Evolutionary conservation across 345 rosid species (phyloP).

Genomic region (Lumnitzera littorea): DNA sequence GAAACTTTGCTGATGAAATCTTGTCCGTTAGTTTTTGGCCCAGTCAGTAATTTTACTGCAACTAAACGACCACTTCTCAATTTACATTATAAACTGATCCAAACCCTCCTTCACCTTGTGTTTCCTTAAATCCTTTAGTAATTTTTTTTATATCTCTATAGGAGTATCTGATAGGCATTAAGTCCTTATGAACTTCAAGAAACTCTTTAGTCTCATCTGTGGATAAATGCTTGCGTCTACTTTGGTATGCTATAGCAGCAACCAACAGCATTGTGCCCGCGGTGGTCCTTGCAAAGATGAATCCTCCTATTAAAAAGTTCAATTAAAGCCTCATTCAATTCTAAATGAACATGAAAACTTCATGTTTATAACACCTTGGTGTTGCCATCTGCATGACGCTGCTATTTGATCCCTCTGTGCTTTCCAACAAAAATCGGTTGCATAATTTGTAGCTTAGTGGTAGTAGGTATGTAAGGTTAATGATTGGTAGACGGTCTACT

Average conservation of each 20-base stretch:
- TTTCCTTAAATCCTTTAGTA: conserved; percentile 1
- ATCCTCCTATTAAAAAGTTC: neutral
- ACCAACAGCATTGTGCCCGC: neutral
- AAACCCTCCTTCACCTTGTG: conserved; percentile 6
- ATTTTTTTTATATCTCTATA: conserved; percentile 1
- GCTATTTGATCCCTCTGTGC: too few relatives aligned
- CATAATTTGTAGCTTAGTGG: too few relatives aligned
- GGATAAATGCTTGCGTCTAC: conserved; percentile 9
- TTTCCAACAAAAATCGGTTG: too few relatives aligned
- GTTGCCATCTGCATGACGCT: too few relatives aligned
- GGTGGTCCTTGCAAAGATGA: neutral
- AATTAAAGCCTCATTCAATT: too few relatives aligned
- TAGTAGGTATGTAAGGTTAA: too few relatives aligned
- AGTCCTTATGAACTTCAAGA: conserved; percentile 3
- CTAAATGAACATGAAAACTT: too few relatives aligned
- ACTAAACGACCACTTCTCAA: conserved; percentile 2
- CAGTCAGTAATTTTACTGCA: conserved; percentile 1
- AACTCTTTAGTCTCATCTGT: conserved; percentile 9
- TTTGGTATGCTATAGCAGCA: neutral
- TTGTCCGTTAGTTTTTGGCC: conserved; percentile 1
- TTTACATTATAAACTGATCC: conserved; percentile 6
- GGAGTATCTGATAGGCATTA: conserved; percentile 15
- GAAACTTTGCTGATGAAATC: conserved; percentile 8
- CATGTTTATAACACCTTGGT: too few relatives aligned
- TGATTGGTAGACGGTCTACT: too few relatives aligned